Evolutionary conservation across 2,329 filamentous ascomycete species (phyloP), one percentile per base, ranked within the genome.

Genomic region (Aschersonia sp.): DNA sequence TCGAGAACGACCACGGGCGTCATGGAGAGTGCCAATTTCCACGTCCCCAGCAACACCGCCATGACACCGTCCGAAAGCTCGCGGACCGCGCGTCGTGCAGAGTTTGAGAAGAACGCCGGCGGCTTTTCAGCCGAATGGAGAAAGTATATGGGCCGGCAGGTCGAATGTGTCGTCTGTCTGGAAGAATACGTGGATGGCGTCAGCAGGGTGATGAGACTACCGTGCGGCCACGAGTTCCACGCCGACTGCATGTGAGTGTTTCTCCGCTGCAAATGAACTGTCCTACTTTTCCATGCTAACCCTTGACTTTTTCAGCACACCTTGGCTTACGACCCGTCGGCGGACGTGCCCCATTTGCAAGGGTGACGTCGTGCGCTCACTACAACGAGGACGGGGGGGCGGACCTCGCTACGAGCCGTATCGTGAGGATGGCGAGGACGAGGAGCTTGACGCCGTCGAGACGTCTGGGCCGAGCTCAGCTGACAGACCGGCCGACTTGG

Each of bases 291-390:
- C 5, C 14, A 12, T 42, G n/a, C 22, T 37, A 8, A 6, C 43
- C 47, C 30, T 49, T 45, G 32, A 35, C 46, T 42, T 32, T 14
- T 4, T 9, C 37, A 95, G 88, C 60, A 97, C 92, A 5, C 92
- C 92, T 2, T 98, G 92, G 92, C 72, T 98, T 46, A 95, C 90
- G 0, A 97, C 89, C 12, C 82, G 90, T 45, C 84, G 92, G 53
- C 83, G 92, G 52, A 98, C 92, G n/a, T 98, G 92, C 58, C 92
- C 92, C 1, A 97, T 98, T 51, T 98, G 92, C 70, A 98, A 98
- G 69, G 88, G 89, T 45, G 92, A 98, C 60, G 92, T 98, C 37
- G 90, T 98, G 12, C 71, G 76, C 32, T 81, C 77, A 7, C 64
- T 87, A 53, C 74, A 79, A 14, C 72, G 70, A 32, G 70, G 72